A percentile compares a stretch with the other conserved stretches of the same genome.
phyloP scores from a whole-genome alignment of 768 basidiomycete genomes.

The Trametes villosa region DNA sequence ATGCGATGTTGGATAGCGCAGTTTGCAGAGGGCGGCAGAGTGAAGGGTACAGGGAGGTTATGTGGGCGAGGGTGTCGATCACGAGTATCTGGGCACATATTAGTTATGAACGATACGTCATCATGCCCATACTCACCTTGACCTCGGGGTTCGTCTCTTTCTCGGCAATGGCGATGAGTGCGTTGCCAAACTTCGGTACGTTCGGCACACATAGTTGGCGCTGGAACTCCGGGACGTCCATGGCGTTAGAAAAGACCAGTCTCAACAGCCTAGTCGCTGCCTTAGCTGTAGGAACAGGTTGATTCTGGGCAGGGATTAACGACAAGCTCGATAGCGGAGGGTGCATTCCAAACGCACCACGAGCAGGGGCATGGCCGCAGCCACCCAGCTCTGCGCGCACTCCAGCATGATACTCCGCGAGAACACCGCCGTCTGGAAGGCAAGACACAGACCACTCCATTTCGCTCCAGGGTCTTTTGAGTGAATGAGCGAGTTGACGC shows the following conservation, averaged over 20 bases:
- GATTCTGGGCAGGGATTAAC: slow-evolving; percentile 56
- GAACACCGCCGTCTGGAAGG: slow-evolving; percentile 62
- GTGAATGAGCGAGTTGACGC: slow-evolving; percentile 74
- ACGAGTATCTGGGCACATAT: slow-evolving; percentile 40
- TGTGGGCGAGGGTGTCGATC: slow-evolving; percentile 52
- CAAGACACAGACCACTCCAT: slow-evolving; percentile 82
- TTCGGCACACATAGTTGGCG: slow-evolving; percentile 75
- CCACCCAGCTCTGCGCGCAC: slow-evolving; percentile 73
- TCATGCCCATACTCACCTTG: slow-evolving; percentile 45
- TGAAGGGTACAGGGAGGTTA: slow-evolving; percentile 70
- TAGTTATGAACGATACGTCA: background rate
- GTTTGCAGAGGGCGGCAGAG: slow-evolving; percentile 60
- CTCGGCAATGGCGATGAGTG: slow-evolving; percentile 60
- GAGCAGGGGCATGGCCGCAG: slow-evolving; percentile 62
- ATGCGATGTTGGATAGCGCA: slow-evolving; percentile 54
- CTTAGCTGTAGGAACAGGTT: slow-evolving; percentile 61
- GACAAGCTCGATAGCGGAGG: slow-evolving; percentile 13
- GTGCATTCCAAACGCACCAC: slow-evolving; percentile 59
- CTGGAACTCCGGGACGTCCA: slow-evolving; percentile 77
- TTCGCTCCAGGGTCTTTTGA: slow-evolving; percentile 77
- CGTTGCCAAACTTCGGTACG: slow-evolving; percentile 69
- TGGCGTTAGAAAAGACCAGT: slow-evolving; percentile 61
- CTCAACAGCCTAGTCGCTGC: slow-evolving; percentile 67
- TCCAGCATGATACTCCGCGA: slow-evolving; percentile 69
- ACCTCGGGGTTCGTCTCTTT: slow-evolving; percentile 54